Evolutionary conservation across 2,329 filamentous ascomycete genomes (phyloP), one percentile per base, ranked within the genome.

Genomic region (Aureobasidium pullulans): DNA sequence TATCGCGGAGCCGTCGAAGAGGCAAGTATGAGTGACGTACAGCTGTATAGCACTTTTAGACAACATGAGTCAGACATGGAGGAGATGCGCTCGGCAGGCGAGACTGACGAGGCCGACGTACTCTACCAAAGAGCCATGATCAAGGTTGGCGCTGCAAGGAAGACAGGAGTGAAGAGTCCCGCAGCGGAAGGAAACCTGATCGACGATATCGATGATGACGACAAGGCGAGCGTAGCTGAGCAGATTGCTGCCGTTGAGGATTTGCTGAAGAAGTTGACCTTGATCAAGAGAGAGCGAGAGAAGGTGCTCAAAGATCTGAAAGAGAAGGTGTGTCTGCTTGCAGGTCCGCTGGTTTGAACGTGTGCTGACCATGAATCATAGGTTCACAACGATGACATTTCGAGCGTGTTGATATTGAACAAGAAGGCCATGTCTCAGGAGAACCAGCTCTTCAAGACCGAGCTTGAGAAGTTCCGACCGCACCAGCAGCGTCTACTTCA

Each of bases 351-450:
- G 11, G 9, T 15, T n/a, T 5, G 10, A 15, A 4, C 15, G 2
- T 5, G 6, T 32, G 50, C 36, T 47, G 9, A 40, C 5, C n/a
- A 48, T 50, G 39, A 40, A 34, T 15, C 11, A 36, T 64, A 96
- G 93, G 87, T 93, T 57, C 93, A 96, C 74, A 90, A 88, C 65
- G 95, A 99, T 69, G 95, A 99, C 68, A 99, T 99, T 64, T 96
- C 92, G 5, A 94, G 96, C 69, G 92, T 97, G 11, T 80, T 99
- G 62, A 99, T 99, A 59, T 78, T 99, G 61, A 99, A 99, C 79
- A 97, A 97, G 72, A 99, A 97, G 75, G 88, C 90, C 1, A 93
- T 97, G 68, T 83, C 90, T 19, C 93, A 94, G 68, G 94, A 99
- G 72, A 86, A 81, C 11, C 90, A 96, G 68, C 81, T 99, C 2